These are phyloP conservation scores for Phytophthora kernoviae DNA, from an alignment of 352 stramenopile genomes.

Conservation along the genomic window DNA sequence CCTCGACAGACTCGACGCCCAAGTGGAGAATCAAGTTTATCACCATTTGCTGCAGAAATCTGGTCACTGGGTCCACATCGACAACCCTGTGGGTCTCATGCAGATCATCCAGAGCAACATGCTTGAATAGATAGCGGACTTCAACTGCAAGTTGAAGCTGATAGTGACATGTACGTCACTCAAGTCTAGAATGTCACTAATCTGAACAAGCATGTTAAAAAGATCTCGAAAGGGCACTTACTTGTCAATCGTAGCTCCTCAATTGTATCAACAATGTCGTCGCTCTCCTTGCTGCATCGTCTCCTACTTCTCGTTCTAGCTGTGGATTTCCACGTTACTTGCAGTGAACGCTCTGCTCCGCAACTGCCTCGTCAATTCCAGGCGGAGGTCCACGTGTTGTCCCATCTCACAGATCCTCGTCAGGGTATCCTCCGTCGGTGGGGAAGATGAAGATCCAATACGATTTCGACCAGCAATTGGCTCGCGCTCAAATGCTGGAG, in stretches of 20 bases:
- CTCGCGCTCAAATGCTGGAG: constrained; percentile 58
- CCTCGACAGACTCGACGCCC: constrained; percentile 47
- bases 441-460: constrained; percentile 65
- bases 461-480: constrained; percentile 63
- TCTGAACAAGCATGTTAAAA: constrained; percentile 18
- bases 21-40: constrained; percentile 54
- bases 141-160: constrained; percentile 8
- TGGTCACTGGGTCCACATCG: constrained; percentile 88
- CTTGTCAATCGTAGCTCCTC: too few relatives aligned
- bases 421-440: constrained; percentile 62
- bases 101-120: constrained; percentile 62
- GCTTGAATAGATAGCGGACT: constrained; percentile 21
- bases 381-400: constrained; percentile 57
- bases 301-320: constrained; percentile 11
- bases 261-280: constrained; percentile 1
- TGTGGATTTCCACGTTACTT: constrained; percentile 1
- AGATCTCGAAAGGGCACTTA: constrained; percentile 26
- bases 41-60: constrained; percentile 73
- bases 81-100: constrained; percentile 79
- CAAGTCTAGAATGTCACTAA: not conserved
- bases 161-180: constrained; percentile 3
- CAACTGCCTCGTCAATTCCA: constrained; percentile 63
- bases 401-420: constrained; percentile 63
- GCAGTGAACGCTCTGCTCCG: constrained; percentile 16
- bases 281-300: constrained; percentile 1